phyloP scores from a whole-genome alignment of 352 stramenopile genomes.

The Blastocystis sp. region DNA sequence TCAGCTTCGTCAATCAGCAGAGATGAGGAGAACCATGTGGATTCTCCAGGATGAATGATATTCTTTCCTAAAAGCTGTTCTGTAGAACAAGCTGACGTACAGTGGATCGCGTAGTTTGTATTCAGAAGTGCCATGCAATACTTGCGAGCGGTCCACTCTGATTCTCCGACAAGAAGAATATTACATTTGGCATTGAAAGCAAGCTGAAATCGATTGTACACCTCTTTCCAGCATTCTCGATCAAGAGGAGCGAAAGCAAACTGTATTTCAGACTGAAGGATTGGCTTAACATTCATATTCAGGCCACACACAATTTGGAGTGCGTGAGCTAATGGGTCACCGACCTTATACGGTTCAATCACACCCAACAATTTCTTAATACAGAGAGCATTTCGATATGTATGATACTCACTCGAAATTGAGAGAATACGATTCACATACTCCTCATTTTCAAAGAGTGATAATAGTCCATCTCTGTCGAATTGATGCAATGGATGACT shows the following conservation, averaged over 20 bases:
- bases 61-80: slow-evolving; percentile 10
- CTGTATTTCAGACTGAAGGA: neutral
- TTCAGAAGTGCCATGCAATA: neutral
- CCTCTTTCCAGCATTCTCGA: neutral
- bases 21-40: neutral
- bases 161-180: slow-evolving; percentile 10
- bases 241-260: neutral
- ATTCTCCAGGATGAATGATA: neutral
- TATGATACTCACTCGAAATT: neutral
- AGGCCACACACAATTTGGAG: neutral
- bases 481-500: neutral
- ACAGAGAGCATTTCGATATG: neutral
- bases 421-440: neutral
- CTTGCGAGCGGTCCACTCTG: slow-evolving; percentile 5
- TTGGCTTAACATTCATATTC: neutral
- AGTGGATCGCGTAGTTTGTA: neutral
- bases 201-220: neutral
- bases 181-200: neutral
- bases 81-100: slow-evolving; percentile 15
- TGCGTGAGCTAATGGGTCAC: neutral
- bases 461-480: neutral
- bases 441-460: neutral
- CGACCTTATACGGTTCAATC: neutral
- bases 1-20: neutral
- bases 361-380: neutral